phyloP scores from a whole-genome alignment of 116 monocot genomes.

The Papilionanthe hybrid region DNA sequence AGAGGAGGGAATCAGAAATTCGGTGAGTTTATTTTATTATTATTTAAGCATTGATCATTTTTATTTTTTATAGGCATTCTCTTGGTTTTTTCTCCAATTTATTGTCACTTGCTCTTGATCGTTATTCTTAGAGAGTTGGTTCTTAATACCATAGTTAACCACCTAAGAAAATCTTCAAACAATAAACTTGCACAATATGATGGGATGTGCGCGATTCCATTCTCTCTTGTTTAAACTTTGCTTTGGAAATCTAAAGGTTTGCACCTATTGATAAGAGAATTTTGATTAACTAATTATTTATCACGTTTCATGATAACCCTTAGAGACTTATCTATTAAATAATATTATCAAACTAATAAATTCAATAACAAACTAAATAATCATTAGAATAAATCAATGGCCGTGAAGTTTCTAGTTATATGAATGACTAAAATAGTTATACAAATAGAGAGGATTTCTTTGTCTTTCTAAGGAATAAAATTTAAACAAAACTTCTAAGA shows the following conservation, averaged over 20 bases:
- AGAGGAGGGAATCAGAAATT: slow-evolving; percentile 93
- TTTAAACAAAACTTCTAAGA: no score
- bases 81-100: background rate
- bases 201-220: background rate
- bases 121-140: background rate
- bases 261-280: no score
- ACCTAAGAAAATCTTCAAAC: background rate
- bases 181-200: background rate
- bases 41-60: slow-evolving; percentile 40
- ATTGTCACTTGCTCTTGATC: background rate
- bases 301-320: no score
- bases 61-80: background rate
- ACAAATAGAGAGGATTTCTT: no score
- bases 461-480: no score
- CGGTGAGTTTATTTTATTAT: slow-evolving; percentile 41
- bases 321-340: no score
- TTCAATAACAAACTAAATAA: no score
- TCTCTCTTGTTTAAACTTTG: background rate
- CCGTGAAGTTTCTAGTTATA: no score
- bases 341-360: no score
- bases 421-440: no score
- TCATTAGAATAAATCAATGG: no score
- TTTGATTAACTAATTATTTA: no score
- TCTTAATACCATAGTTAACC: background rate
- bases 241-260: background rate